Evolutionary conservation across 352 stramenopile genomes (phyloP), one percentile per base, ranked within the genome.

Genomic region (Phytophthora tentaculata): DNA sequence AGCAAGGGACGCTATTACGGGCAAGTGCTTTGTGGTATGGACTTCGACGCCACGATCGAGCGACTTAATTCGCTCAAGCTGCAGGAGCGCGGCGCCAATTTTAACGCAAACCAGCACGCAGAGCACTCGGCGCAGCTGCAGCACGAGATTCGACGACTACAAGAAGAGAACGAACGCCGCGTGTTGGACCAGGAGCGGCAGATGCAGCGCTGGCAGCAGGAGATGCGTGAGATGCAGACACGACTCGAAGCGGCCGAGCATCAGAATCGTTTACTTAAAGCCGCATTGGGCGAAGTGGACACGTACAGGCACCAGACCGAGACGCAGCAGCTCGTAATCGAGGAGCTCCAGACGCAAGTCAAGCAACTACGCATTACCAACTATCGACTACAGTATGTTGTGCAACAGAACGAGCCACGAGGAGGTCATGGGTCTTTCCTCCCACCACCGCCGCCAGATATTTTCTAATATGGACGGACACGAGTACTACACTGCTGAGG

Each of bases 1-100:
- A 64, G 62, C 43, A 58, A 62, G 32, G 32, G 20, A 58, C 52
- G 29, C 22, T 28, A 53, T 7, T 20, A 23, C 41, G 23, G 10
- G 20, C n/a, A n/a, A n/a, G n/a, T n/a, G n/a, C 47, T 67, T 55
- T 43, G 54, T 54, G 52, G 13, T 29, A 79, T 89, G 71, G 79
- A 85, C 61, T 76, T 92, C 28, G 83, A 91, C 74, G 79, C 77
- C 20, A 81, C 84, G 19, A 91, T 93, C 70, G 81, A 91, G 80
- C 81, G 83, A 19, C 71, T 93, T 7, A 84, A 88, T 68, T 80
- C 83, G 56, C 79, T 93, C 24, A 89, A 90, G 69, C 71, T 93
- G 47, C 82, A 91, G 55, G 79, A 88, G 32, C 53, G 54, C 44
- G 53, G 54, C 17, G 8, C 64, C 0, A 54, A 14, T 37, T 22